Percentiles rank a stretch among this genome's conserved stretches.
These are phyloP conservation scores for Arthrinium puccinioides DNA, from an alignment of 2,329 filamentous ascomycete genomes.

Conservation along the genomic window DNA sequence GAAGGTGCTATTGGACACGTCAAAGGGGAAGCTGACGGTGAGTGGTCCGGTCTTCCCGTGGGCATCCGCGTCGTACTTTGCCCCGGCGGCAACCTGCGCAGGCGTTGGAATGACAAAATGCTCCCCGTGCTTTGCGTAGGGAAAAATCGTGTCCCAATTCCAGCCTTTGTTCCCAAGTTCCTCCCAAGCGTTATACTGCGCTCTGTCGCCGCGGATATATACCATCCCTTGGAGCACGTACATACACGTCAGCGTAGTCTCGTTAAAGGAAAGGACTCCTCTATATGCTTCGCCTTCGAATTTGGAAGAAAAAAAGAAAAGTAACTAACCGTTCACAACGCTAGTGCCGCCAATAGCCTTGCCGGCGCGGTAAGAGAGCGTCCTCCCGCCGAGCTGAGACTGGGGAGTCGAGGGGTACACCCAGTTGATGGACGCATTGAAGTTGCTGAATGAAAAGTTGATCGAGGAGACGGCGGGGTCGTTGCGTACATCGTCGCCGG, in stretches of 20 bases:
- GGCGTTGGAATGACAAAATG: constrained; percentile 23
- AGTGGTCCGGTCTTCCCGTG: constrained; percentile 29
- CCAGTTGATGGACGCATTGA: neutral
- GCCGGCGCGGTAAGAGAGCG: constrained; percentile 24
- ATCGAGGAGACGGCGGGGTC: constrained; percentile 27
- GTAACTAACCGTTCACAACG: constrained; percentile 28
- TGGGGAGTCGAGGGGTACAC: constrained; percentile 22
- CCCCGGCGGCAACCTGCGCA: constrained; percentile 26
- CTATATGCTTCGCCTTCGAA: constrained; percentile 7
- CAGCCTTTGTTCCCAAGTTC: constrained; percentile 34
- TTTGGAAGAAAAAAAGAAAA: constrained; percentile 1
- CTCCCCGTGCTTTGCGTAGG: constrained; percentile 39
- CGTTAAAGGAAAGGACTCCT: no score
- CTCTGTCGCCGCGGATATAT: constrained; percentile 34
- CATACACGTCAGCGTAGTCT: no score
- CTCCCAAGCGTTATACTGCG: constrained; percentile 36
- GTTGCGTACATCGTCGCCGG: constrained; percentile 25
- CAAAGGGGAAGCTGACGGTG: constrained; percentile 27
- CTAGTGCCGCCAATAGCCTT: constrained; percentile 32
- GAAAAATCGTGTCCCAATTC: constrained; percentile 36
- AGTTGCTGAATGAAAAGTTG: neutral
- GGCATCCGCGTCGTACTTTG: constrained; percentile 21
- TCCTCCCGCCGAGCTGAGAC: constrained; percentile 19
- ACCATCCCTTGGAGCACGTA: no score
- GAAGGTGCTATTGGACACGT: constrained; percentile 25